phyloP scores from a whole-genome alignment of 495 filamentous ascomycete genomes.

The Neurospora discreta region DNA sequence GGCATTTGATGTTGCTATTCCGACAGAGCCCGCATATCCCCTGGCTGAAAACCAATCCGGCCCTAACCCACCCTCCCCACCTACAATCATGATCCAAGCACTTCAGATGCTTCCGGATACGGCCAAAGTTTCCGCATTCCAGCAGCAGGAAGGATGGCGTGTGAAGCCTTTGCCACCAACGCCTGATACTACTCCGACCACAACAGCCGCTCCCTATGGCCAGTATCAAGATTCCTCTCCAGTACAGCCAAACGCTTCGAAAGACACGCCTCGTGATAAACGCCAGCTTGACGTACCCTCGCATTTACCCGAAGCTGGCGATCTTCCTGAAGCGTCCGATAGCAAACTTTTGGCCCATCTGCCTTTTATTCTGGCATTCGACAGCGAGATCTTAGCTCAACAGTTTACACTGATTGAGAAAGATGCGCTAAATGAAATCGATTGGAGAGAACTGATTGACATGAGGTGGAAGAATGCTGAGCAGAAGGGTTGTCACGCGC shows the following conservation, averaged over 20 bases:
- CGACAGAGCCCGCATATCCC: conserved; percentile 50
- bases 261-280: conserved; percentile 28
- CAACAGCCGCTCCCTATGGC: conserved; percentile 15
- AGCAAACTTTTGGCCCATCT: conserved; percentile 49
- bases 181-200: conserved; percentile 40
- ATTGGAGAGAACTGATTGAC: conserved; percentile 95
- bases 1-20: conserved; percentile 32
- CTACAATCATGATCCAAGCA: conserved; percentile 59
- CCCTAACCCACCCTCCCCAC: conserved; percentile 62
- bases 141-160: conserved; percentile 31
- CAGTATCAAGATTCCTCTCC: conserved; percentile 20
- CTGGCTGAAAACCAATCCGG: conserved; percentile 29
- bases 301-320: conserved; percentile 7
- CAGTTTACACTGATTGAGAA: conserved; percentile 95
- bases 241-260: conserved; percentile 26
- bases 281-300: conserved; percentile 19
- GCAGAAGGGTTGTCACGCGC: conserved; percentile 44
- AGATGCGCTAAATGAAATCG: conserved; percentile 88
- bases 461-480: conserved; percentile 76
- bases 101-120: conserved; percentile 34
- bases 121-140: conserved; percentile 21
- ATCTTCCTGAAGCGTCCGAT: neutral
- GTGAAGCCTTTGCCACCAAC: conserved; percentile 41
- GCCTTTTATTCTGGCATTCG: conserved; percentile 85
- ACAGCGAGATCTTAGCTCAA: conserved; percentile 80